These are phyloP conservation scores for Lathyrus sativus DNA, from an alignment of 306 rosid genomes.

Conservation along the genomic window DNA sequence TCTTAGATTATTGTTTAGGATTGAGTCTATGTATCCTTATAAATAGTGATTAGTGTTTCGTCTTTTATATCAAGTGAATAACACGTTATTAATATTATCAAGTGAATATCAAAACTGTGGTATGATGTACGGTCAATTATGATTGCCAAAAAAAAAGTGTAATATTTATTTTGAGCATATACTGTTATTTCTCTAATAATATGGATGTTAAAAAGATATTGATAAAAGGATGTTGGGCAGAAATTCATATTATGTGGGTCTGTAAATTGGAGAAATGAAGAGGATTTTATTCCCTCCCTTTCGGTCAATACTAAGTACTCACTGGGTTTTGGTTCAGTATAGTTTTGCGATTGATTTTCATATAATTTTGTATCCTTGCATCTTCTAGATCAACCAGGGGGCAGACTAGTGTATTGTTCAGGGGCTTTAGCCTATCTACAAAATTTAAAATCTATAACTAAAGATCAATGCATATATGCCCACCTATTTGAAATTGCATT, in stretches of 20 bases:
- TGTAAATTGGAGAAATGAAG: conserved; percentile 6
- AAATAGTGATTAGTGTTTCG: too few species aligned
- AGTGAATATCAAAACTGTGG: background rate
- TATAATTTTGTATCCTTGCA: conserved; percentile 17
- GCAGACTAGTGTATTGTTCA: background rate
- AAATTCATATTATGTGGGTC: conserved; percentile 3
- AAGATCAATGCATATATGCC: background rate
- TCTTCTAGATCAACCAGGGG: background rate
- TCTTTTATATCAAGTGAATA: too few species aligned
- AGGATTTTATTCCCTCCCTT: conserved; percentile 13
- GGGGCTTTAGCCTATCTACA: background rate
- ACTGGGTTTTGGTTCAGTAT: conserved; percentile 12
- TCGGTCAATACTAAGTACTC: background rate
- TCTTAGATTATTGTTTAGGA: too few species aligned
- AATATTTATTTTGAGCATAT: background rate
- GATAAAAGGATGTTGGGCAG: conserved; percentile 11
- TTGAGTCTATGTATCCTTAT: too few species aligned
- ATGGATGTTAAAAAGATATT: background rate
- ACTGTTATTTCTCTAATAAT: background rate
- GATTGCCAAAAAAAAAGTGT: background rate
- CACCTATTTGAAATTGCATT: background rate
- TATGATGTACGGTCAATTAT: background rate
- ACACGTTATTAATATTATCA: too few species aligned
- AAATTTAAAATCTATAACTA: too few species aligned
- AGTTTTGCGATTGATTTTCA: conserved; percentile 11